Percentiles rank a stretch among this genome's conserved stretches.
phyloP scores from a whole-genome alignment of 163 green algal genomes.

The Scenedesmus sp. region DNA sequence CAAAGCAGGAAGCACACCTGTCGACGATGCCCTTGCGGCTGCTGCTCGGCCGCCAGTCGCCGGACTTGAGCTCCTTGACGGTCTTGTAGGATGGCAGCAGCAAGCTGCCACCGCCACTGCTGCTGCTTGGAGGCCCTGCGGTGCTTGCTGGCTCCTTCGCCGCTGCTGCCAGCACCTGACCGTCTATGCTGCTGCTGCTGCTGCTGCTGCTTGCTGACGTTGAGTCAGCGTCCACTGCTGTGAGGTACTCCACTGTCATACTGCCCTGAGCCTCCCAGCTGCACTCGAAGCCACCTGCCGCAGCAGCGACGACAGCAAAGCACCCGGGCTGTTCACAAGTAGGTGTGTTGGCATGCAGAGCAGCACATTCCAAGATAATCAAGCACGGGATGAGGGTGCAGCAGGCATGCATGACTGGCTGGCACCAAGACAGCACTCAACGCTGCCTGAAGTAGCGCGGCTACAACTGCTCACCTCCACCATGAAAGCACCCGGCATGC shows the following conservation, averaged over 20 bases:
- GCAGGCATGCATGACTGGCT: no score
- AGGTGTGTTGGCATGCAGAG: no score
- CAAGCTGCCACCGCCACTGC: not conserved
- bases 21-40: not conserved
- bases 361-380: no score
- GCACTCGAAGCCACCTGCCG: not conserved
- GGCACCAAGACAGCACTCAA: not conserved
- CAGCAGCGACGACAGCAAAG: not conserved
- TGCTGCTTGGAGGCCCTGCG: not conserved
- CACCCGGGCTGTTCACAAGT: not conserved
- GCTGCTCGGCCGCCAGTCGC: conserved; percentile 8
- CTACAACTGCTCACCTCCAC: no score
- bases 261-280: not conserved
- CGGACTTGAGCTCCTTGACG: conserved; percentile 11
- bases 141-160: not conserved
- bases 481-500: no score
- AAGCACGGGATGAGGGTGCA: not conserved
- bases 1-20: conserved; percentile 1
- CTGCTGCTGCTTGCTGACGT: not conserved
- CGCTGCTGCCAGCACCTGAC: not conserved
- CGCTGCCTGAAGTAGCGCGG: no score
- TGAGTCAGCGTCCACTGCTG: not conserved
- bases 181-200: not conserved
- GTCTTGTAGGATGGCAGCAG: conserved; percentile 30
- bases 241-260: not conserved